Conservation (phyloP, 177 flowering plant genomes). For the Telopea speciosissima region DNA sequence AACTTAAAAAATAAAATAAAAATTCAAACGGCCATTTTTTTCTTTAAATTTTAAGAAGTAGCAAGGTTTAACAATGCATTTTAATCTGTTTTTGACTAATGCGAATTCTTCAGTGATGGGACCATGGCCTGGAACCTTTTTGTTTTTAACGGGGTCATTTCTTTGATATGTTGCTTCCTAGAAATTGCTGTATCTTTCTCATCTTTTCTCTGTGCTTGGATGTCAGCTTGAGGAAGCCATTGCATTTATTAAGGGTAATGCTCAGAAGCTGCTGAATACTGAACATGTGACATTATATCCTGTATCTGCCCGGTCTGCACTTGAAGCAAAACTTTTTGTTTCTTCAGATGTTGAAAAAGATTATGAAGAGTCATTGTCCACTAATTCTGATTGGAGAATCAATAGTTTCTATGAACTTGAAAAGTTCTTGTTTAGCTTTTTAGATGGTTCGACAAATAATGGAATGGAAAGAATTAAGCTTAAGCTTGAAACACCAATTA, state of each 20-base stretch:
- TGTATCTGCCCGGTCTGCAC: slow-evolving; percentile 85
- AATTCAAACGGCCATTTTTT: too few species aligned
- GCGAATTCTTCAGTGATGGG: background rate
- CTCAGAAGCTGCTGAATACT: slow-evolving; percentile 57
- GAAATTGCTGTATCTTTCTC: background rate
- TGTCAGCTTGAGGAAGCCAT: slow-evolving; percentile 87
- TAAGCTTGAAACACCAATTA: slow-evolving; percentile 85
- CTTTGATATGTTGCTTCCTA: background rate
- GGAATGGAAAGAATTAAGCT: slow-evolving; percentile 87
- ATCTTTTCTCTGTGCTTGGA: slow-evolving; percentile 9
- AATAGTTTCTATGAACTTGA: slow-evolving; percentile 63
- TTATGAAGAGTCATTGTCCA: background rate
- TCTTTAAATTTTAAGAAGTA: slow-evolving; percentile 16
- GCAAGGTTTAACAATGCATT: slow-evolving; percentile 48
- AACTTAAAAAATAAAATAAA: too few species aligned
- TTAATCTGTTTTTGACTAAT: too few species aligned
- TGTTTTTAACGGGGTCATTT: background rate
- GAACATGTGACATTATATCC: slow-evolving; percentile 72
- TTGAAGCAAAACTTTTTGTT: slow-evolving; percentile 64
- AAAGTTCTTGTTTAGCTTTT: slow-evolving; percentile 65
- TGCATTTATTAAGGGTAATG: slow-evolving; percentile 63
- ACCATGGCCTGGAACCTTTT: too few species aligned
- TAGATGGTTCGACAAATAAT: slow-evolving; percentile 68
- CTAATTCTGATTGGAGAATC: slow-evolving; percentile 17
- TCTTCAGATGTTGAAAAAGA: slow-evolving; percentile 22